phyloP scores from a whole-genome alignment of 179 eudicot species.

The Kewa caespitosa region DNA sequence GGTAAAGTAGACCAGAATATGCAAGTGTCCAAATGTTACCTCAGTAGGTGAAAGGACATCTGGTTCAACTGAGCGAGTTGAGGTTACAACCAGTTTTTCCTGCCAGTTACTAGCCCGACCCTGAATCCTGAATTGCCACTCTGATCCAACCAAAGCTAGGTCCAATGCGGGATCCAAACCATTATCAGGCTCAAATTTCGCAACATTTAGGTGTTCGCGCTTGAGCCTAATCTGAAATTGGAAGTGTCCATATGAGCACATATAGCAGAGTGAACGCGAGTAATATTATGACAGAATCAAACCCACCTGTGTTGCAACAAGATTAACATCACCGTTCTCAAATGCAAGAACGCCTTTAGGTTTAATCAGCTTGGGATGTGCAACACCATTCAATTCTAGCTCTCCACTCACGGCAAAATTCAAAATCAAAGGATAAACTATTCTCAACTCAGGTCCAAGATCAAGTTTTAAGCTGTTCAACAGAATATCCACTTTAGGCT shows the following conservation, averaged over 20 bases:
- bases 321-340: constrained; percentile 97
- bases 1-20: background rate
- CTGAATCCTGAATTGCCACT: constrained; percentile 99
- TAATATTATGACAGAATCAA: constrained; percentile 3
- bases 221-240: constrained; percentile 81
- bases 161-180: constrained; percentile 93
- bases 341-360: constrained; percentile 89
- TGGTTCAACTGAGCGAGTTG: constrained; percentile 95
- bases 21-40: constrained; percentile 41
- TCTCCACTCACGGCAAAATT: constrained; percentile 98
- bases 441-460: constrained; percentile 88
- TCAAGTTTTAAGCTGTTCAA: constrained; percentile 79
- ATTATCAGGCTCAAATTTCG: constrained; percentile 95
- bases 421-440: constrained; percentile 91
- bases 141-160: constrained; percentile 95
- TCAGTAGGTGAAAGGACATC: constrained; percentile 94
- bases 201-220: constrained; percentile 89
- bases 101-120: constrained; percentile 99
- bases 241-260: constrained; percentile 16
- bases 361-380: constrained; percentile 89
- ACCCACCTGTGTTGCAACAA: constrained; percentile 95
- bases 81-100: constrained; percentile 93
- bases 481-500: constrained; percentile 76
- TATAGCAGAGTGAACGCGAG: constrained; percentile 7
- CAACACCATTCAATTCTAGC: constrained; percentile 84